phyloP scores from a whole-genome alignment of 2,329 filamentous ascomycete genomes.

The Diaporthe batatas region DNA sequence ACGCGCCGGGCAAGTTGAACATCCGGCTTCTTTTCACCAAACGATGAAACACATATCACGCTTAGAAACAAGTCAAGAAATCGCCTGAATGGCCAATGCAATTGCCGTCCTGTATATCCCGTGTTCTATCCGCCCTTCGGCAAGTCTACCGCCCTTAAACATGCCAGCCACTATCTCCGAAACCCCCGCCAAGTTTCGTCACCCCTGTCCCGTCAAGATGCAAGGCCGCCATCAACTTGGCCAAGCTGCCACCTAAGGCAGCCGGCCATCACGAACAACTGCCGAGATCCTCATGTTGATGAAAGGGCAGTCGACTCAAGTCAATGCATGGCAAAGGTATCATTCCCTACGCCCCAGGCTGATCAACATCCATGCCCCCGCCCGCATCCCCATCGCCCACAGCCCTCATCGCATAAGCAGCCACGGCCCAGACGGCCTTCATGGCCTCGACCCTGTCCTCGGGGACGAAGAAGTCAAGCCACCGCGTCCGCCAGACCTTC shows the following conservation, averaged over 20 bases:
- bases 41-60: neutral
- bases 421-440: slow-evolving; percentile 69
- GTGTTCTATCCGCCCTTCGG: slow-evolving; percentile 25
- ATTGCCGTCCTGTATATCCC: slow-evolving; percentile 3
- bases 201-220: neutral
- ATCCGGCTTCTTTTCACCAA: neutral
- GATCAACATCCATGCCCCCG: slow-evolving; percentile 49
- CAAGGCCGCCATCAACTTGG: neutral
- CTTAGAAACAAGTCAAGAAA: neutral
- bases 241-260: neutral
- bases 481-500: slow-evolving; percentile 69
- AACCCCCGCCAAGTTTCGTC: slow-evolving; percentile 9
- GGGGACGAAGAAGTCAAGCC: slow-evolving; percentile 71
- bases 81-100: neutral
- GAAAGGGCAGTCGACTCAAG: neutral
- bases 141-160: slow-evolving; percentile 18
- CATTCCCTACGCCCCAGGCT: neutral
- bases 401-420: slow-evolving; percentile 71
- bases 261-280: neutral
- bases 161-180: slow-evolving; percentile 11
- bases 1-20: neutral
- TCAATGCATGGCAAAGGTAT: slow-evolving; percentile 1
- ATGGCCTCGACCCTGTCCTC: slow-evolving; percentile 70
- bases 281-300: slow-evolving; percentile 1
- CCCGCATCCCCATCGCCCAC: slow-evolving; percentile 46